phyloP scores from a whole-genome alignment of 1,139 yeast species.

The Suhomyces guaymorum region DNA sequence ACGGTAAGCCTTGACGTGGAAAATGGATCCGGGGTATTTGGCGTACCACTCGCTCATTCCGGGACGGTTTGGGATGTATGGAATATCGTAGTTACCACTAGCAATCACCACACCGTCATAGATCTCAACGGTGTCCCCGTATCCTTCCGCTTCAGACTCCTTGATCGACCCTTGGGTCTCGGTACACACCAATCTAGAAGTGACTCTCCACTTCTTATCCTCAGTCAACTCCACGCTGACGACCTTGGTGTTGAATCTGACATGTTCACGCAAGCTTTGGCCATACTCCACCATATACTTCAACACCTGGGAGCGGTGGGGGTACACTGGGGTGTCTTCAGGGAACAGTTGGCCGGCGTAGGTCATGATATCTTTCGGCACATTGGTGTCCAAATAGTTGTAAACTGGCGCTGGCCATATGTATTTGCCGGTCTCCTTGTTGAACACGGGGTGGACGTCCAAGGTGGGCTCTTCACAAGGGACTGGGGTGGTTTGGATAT shows the following conservation, averaged over 20 bases:
- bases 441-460: slow-evolving; percentile 20
- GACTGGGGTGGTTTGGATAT: slow-evolving; percentile 17
- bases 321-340: slow-evolving; percentile 46
- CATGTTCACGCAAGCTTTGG: slow-evolving; percentile 32
- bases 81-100: slow-evolving; percentile 58
- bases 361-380: slow-evolving; percentile 59
- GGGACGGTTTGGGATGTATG: slow-evolving; percentile 52
- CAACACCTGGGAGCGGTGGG: slow-evolving; percentile 50
- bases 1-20: slow-evolving; percentile 63
- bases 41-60: slow-evolving; percentile 55
- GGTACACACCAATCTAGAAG: slow-evolving; percentile 27
- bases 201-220: slow-evolving; percentile 45
- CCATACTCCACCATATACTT: slow-evolving; percentile 46
- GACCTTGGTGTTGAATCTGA: slow-evolving; percentile 35
- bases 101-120: slow-evolving; percentile 58
- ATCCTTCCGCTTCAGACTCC: slow-evolving; percentile 7
- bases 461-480: slow-evolving; percentile 23
- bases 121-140: slow-evolving; percentile 16
- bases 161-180: slow-evolving; percentile 23
- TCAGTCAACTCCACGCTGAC: slow-evolving; percentile 30
- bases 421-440: slow-evolving; percentile 21
- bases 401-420: slow-evolving; percentile 49
- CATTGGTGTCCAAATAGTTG: slow-evolving; percentile 59
- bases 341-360: slow-evolving; percentile 49
- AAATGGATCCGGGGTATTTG: slow-evolving; percentile 46